phyloP scores from a whole-genome alignment of 1,284 basidiomycete species.

The Cutaneotrichosporon cyanovorans region DNA sequence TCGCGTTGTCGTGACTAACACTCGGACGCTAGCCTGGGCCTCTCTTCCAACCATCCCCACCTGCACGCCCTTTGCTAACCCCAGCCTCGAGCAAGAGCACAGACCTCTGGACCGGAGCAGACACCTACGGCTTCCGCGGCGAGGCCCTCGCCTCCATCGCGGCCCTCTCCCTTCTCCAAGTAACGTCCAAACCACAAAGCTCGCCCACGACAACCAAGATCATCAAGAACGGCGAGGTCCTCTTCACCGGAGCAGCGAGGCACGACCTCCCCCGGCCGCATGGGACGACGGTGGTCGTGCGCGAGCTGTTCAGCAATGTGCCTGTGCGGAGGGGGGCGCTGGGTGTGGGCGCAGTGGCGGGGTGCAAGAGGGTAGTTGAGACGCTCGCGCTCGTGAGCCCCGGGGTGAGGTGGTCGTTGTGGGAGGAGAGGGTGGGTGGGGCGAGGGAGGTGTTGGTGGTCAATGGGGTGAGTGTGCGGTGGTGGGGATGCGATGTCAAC shows the following conservation, averaged over 20 bases:
- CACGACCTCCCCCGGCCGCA: conserved; percentile 57
- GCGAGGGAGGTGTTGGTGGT: conserved; percentile 24
- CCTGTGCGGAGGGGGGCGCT: conserved; percentile 32
- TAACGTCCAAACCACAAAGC: conserved; percentile 59
- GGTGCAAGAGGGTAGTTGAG: too few species aligned
- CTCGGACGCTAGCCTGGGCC: too few species aligned
- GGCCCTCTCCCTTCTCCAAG: conserved; percentile 54
- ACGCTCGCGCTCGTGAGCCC: conserved; percentile 64
- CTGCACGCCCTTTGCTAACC: conserved; percentile 3
- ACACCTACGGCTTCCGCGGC: conserved; percentile 77
- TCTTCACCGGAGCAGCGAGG: conserved; percentile 14
- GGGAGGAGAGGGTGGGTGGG: conserved; percentile 46
- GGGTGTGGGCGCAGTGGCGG: conserved; percentile 59
- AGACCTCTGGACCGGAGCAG: conserved; percentile 14
- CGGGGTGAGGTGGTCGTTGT: conserved; percentile 59
- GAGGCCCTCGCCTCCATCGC: conserved; percentile 83
- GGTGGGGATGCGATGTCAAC: too few species aligned
- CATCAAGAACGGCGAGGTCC: conserved; percentile 48
- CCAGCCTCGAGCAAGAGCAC: conserved; percentile 16
- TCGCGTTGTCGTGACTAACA: too few species aligned
- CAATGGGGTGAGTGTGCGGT: conserved; percentile 49
- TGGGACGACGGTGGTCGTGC: conserved; percentile 71
- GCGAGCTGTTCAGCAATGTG: conserved; percentile 80
- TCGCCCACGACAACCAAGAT: conserved; percentile 65
- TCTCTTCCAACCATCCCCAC: background rate